phyloP scores from a whole-genome alignment of 371 early-diverging fungal genomes.

The Mucor irregularis region DNA sequence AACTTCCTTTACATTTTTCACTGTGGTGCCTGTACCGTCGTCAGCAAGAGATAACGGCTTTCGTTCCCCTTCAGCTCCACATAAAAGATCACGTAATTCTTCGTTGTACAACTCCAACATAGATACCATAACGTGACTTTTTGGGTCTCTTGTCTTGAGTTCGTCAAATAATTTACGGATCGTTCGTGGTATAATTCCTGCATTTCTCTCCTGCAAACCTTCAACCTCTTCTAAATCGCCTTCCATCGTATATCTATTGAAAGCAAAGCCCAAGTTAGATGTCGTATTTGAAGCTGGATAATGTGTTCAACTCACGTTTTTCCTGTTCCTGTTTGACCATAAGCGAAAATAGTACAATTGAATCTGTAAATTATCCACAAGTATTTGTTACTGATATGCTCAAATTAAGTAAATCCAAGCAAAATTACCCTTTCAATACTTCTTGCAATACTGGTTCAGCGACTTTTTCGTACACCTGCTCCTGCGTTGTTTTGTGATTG shows the following conservation, averaged over 20 bases:
- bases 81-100: conserved; percentile 90
- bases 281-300: neutral
- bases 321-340: conserved; percentile 95
- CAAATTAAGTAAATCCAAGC: conserved; percentile 8
- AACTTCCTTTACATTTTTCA: conserved; percentile 83
- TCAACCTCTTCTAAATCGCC: conserved; percentile 66
- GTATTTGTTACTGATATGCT: no score
- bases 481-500: conserved; percentile 82
- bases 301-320: conserved; percentile 52
- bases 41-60: conserved; percentile 64
- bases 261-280: neutral
- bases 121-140: conserved; percentile 81
- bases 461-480: conserved; percentile 80
- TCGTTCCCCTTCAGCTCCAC: conserved; percentile 40
- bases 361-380: conserved; percentile 60
- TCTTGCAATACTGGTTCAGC: conserved; percentile 86
- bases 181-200: conserved; percentile 93
- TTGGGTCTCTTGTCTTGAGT: conserved; percentile 55
- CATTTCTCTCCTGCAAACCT: conserved; percentile 24
- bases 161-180: conserved; percentile 82
- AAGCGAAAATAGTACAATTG: conserved; percentile 97
- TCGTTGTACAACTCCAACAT: conserved; percentile 99
- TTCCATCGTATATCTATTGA: conserved; percentile 73
- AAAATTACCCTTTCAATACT: conserved; percentile 46
- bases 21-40: conserved; percentile 65